Percentiles rank a stretch among this genome's conserved stretches.
These are phyloP conservation scores for Pelagomonas calceolata DNA, from an alignment of 108 stramenopile genomes.

Conservation along the genomic window DNA sequence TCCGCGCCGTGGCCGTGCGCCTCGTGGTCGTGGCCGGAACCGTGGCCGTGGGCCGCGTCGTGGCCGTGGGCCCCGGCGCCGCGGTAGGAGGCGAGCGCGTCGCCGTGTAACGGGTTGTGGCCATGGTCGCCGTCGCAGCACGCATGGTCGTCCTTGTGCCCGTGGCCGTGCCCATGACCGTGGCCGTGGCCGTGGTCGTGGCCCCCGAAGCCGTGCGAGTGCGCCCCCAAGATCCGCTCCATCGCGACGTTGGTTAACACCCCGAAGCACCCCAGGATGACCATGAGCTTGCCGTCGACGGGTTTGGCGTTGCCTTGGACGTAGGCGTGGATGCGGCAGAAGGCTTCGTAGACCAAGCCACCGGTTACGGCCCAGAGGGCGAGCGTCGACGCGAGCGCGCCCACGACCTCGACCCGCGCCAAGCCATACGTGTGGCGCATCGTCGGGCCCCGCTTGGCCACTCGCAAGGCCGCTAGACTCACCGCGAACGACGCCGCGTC, in stretches of 20 bases:
- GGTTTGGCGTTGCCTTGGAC: background rate
- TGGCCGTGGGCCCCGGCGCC: background rate
- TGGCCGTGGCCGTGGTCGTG: constrained; percentile 35
- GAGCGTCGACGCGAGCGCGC: background rate
- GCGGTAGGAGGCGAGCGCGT: too few relatives aligned
- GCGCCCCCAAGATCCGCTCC: constrained; percentile 60
- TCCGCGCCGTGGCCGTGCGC: constrained; percentile 20
- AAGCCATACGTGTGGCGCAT: constrained; percentile 1
- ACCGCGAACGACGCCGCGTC: constrained; percentile 28
- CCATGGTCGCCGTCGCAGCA: background rate
- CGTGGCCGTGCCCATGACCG: constrained; percentile 4
- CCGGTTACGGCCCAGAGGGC: constrained; percentile 2
- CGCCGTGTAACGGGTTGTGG: too few relatives aligned
- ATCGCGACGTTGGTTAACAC: constrained; percentile 78
- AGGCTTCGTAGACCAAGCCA: background rate
- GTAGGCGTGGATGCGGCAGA: background rate
- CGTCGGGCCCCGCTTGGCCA: background rate
- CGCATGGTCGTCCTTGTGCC: background rate
- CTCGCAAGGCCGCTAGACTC: background rate
- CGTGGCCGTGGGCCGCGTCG: background rate
- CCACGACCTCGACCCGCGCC: constrained; percentile 6
- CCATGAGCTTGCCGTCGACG: constrained; percentile 83
- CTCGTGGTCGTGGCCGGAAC: constrained; percentile 1
- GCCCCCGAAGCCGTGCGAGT: constrained; percentile 64
- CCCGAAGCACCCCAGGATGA: constrained; percentile 66